Base-by-base conservation (phyloP, 129 eudicot genomes). In the Gnaphalium uliginosum region DNA sequence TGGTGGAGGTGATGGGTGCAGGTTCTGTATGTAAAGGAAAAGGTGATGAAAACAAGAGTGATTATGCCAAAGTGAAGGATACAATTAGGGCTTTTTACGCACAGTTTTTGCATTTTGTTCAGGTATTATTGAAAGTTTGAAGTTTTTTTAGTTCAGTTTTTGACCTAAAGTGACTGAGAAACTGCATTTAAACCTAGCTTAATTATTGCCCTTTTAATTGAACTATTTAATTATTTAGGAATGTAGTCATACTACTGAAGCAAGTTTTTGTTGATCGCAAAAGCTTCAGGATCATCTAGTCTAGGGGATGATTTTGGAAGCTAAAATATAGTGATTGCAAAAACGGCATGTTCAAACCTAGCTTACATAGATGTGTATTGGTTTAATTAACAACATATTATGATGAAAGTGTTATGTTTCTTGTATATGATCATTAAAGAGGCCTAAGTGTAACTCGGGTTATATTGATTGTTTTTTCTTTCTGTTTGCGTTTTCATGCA, bases 61-160 rank as follows among this genome's bases (percentile, higher is more conserved):
- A 41, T 0, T 70, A 82, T 50, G 83, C 87, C 0, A 71, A 27
- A 59, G 98, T 90, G 8, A 86, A 83, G 0, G 93, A 87, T 17
- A 87, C 96, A 7, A 54, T 91, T 2, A 81, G 96, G 60, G 63
- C 66, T 15, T 87, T 88, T 37, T 87, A 90, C 65, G 87, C 69
- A 63, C 67, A 89, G 22, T 90, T 80, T 51, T 85, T 94, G 33
- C 82, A 87, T 65, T 87, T 84, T 62, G 88, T 94, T 72, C 98
- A 94, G 93, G 98, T 87, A 62, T n/a, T 35, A 4, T 27, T 61
- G 1, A 75, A 46, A 10, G 63, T 11, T 56, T 23, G 41, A 43
- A 26, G 8, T 63, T 27, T 46, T 41, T 13, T 46, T 4, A 13
- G 53, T 46, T 0, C 18, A 46, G 53, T 46, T 46, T 46, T 46